phyloP scores from a whole-genome alignment of 805 yeast species.

The Metschnikowia aberdeeniae region DNA sequence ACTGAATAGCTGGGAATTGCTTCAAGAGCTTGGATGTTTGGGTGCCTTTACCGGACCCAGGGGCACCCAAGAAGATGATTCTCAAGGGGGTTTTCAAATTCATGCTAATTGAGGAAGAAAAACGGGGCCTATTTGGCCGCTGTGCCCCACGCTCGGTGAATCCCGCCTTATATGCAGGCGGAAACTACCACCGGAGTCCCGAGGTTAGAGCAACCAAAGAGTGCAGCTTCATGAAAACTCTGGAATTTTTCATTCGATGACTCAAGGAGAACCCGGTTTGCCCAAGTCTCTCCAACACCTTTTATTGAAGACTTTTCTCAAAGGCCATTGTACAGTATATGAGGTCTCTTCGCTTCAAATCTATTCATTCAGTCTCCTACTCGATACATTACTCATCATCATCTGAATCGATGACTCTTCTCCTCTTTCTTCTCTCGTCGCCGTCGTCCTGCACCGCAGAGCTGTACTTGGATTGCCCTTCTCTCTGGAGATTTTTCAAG shows the following conservation, averaged over 20 bases:
- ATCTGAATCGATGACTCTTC: conserved; percentile 48
- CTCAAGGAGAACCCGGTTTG: no score
- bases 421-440: conserved; percentile 36
- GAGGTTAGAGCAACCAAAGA: no score
- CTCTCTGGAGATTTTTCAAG: conserved; percentile 50
- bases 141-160: background rate
- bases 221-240: no score
- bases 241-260: no score
- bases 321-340: no score
- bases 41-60: conserved; percentile 95
- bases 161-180: no score
- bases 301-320: no score
- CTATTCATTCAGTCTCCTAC: no score
- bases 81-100: conserved; percentile 27
- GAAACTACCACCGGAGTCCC: no score
- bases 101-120: conserved; percentile 1
- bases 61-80: conserved; percentile 80
- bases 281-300: no score
- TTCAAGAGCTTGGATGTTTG: conserved; percentile 64
- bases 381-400: conserved; percentile 40
- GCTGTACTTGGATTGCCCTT: conserved; percentile 50
- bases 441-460: conserved; percentile 29
- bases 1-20: conserved; percentile 46
- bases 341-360: no score
- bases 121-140: background rate